phyloP scores from a whole-genome alignment of 345 rosid species.

The Citropsis articulata region DNA sequence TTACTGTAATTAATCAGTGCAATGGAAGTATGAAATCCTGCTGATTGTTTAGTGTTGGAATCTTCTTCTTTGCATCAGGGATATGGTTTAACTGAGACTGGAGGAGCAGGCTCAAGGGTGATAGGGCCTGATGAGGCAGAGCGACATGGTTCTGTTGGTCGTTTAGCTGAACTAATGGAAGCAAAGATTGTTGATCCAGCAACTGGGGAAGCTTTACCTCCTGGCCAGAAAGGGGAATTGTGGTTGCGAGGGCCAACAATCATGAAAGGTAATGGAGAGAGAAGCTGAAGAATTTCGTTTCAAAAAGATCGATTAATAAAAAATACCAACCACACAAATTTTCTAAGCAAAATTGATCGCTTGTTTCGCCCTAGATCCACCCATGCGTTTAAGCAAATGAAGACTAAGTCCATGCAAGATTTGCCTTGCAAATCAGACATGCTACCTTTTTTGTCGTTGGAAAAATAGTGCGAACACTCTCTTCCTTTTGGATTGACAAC shows the following conservation, averaged over 20 bases:
- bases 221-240: conserved; percentile 80
- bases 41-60: not conserved
- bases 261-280: conserved; percentile 59
- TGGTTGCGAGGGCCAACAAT: conserved; percentile 79
- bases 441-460: not conserved
- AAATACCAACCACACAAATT: not conserved
- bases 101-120: conserved; percentile 53
- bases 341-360: not conserved
- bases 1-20: not conserved
- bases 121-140: conserved; percentile 50
- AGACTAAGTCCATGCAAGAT: not conserved
- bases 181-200: conserved; percentile 80
- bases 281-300: not conserved
- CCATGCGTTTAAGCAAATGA: not conserved
- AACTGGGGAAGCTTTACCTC: conserved; percentile 67
- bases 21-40: not conserved
- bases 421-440: not conserved
- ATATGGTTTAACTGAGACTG: conserved; percentile 89
- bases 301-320: not conserved
- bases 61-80: conserved; percentile 43
- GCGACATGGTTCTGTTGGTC: conserved; percentile 74
- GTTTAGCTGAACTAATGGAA: conserved; percentile 57
- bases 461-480: not conserved
- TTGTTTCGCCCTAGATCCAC: not conserved
- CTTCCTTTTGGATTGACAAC: not conserved